Evolutionary conservation across 148 eudicot genomes (phyloP), one percentile per base, ranked within the genome.

Genomic region (Cornus controversa): DNA sequence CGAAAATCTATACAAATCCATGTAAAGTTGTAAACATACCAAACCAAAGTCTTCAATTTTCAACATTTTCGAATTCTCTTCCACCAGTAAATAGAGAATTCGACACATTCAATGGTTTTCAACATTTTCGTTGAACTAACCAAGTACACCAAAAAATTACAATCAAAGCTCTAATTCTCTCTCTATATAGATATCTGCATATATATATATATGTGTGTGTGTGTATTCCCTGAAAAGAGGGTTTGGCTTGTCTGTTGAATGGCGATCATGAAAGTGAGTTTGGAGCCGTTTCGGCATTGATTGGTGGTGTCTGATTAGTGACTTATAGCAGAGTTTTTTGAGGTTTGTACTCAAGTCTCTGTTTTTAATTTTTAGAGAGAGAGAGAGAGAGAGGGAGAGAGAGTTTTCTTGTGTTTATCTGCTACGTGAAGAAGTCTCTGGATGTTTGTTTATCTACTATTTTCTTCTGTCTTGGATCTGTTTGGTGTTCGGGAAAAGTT

Each of bases 381-480:
- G 53, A 31, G n/a, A 74, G 5, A 34, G 34, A 31, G 1, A 3
- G 34, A 31, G 34, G 4, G 34, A 31, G 47, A 69, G 10, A n/a
- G 24, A 10, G 11, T 24, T 36, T 47, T 10, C 11, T 66, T 50
- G 26, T 26, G 74, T 26, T 14, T 13, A 71, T 5, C 69, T 62
- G 47, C 77, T 31, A 31, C n/a, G n/a, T 28, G 23, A 23, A 57
- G 31, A 60, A 36, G 71, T 31, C 34, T 31, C 66, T 6, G 50
- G 66, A 15, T 6, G 14, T 50, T 50, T 26, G 74, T 26, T 14
- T 13, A 71, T 5, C 69, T 62, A 27, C 77, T 31, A 31, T 25
- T 75, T 75, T 74, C 29, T 62, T 64, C 69, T 50, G 58, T 75
- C 64, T 57, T 42, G 69, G 13, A 47, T 74, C 14, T 74, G 24